Conservation (phyloP, 2,329 filamentous ascomycete species). For the Aspergillus ruber region DNA sequence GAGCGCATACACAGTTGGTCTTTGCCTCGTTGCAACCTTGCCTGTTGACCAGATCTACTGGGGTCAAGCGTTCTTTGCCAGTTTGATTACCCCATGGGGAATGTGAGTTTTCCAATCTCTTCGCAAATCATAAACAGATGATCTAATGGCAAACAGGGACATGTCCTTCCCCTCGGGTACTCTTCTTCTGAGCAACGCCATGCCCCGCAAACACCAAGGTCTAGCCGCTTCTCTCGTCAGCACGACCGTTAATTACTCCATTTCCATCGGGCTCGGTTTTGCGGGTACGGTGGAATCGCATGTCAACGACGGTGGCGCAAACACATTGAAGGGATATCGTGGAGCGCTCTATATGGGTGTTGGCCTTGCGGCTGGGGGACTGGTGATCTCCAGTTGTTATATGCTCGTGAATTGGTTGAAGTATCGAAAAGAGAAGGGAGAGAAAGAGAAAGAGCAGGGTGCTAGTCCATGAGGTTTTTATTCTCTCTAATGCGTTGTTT, state of each 20-base stretch:
- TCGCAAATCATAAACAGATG: background rate
- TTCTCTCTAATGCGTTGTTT: too few species aligned
- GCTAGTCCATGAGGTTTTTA: too few species aligned
- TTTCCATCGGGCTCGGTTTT: constrained; percentile 59
- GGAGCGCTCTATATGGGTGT: constrained; percentile 38
- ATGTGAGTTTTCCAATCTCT: constrained; percentile 5
- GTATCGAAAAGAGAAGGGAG: background rate
- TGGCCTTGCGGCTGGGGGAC: constrained; percentile 13
- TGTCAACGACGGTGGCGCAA: constrained; percentile 34
- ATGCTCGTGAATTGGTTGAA: background rate
- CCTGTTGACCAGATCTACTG: constrained; percentile 39
- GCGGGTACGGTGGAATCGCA: constrained; percentile 55
- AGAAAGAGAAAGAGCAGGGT: too few species aligned
- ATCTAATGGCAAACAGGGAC: constrained; percentile 31
- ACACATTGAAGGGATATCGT: constrained; percentile 34
- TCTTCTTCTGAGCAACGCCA: constrained; percentile 52
- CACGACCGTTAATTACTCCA: constrained; percentile 63
- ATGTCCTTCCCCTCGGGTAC: constrained; percentile 60
- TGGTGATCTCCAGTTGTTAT: background rate
- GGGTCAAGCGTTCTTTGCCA: constrained; percentile 28
- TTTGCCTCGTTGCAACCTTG: constrained; percentile 32
- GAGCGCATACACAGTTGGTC: constrained; percentile 28
- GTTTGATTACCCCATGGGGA: constrained; percentile 26
- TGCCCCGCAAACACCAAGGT: constrained; percentile 44
- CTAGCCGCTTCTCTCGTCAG: constrained; percentile 53